Evolutionary conservation across 106 monocot species (phyloP), one percentile per base, ranked within the genome.

Genomic region (Chionographis japonica): DNA sequence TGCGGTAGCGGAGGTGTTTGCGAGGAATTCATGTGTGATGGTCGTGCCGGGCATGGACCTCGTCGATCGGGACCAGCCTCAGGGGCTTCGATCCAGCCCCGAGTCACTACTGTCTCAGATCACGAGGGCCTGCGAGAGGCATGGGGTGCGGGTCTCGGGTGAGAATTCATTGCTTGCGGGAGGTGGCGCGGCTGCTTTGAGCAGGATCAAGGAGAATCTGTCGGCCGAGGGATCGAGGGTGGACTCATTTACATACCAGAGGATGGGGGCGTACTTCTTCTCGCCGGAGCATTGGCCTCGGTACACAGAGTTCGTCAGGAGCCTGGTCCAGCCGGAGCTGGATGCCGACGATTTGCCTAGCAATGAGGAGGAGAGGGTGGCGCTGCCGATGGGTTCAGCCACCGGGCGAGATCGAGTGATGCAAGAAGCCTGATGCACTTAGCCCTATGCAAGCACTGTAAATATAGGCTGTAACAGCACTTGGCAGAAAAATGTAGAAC

Each of bases 211-310:
- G 72, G 68, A 68, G 67, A 79, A 75, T 12, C 0, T 84, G 3
- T 17, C 40, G 0, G 18, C 59, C 4, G 51, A 62, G 15, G 37
- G 40, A n/a, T 50, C 50, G 2, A 2, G 11, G 14, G 39, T 84
- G 14, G 62, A 66, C 0, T 63, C 68, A 1, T 81, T 84, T 37
- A 81, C 74, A 0, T 81, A 90, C 65, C 78, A 86, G 59, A 56
- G 86, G 62, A 86, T 90, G 82, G 86, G 86, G 12, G 83, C 72
- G 5, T 40, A 80, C 9, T 83, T 87, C 70, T 87, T 83, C 70
- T 87, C 83, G 12, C 86, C 86, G 9, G 79, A 74, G 77, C 83
- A 87, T 62, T 87, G 70, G 60, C 83, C 83, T 12, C 14, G 57
- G 74, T 87, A 83, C 40, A 74, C 60, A 2, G 86, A 70, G 63